phyloP scores from a whole-genome alignment of 2,329 filamentous ascomycete species.

The Coniochaeta pulveracea region DNA sequence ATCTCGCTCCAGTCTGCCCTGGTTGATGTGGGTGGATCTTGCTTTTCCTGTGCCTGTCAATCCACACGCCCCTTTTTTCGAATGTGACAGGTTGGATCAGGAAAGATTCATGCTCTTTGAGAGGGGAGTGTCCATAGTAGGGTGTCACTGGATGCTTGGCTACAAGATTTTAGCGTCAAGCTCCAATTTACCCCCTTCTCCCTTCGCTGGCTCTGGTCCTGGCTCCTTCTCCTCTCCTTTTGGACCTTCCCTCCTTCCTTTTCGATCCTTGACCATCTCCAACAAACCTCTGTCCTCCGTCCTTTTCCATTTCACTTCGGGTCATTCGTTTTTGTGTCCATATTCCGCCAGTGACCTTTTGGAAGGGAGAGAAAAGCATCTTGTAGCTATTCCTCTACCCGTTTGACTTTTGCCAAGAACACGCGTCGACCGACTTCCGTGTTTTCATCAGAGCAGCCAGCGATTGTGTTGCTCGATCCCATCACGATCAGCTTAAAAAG shows the following conservation, averaged over 20 bases:
- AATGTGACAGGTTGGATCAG: background rate
- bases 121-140: background rate
- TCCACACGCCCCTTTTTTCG: background rate
- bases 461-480: too few relatives aligned
- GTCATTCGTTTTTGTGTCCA: conserved; percentile 14
- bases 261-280: conserved; percentile 12
- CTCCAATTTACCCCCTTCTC: conserved; percentile 14
- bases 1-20: conserved; percentile 1
- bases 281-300: conserved; percentile 11
- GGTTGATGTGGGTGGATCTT: conserved; percentile 2
- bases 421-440: background rate
- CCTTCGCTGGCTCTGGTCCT: too few relatives aligned
- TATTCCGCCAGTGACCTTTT: conserved; percentile 8
- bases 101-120: background rate
- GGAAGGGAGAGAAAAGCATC: conserved; percentile 6
- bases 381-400: too few relatives aligned
- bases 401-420: too few relatives aligned
- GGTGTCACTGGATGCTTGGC: conserved; percentile 4
- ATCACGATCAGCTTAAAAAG: too few relatives aligned
- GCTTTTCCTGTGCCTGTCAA: conserved; percentile 3
- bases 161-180: conserved; percentile 3
- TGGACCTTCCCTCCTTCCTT: conserved; percentile 9
- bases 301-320: conserved; percentile 13
- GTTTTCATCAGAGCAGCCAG: background rate
- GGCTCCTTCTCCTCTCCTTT: conserved; percentile 9